phyloP scores from a whole-genome alignment of 345 rosid species.

The Stellera chamaejasme region DNA sequence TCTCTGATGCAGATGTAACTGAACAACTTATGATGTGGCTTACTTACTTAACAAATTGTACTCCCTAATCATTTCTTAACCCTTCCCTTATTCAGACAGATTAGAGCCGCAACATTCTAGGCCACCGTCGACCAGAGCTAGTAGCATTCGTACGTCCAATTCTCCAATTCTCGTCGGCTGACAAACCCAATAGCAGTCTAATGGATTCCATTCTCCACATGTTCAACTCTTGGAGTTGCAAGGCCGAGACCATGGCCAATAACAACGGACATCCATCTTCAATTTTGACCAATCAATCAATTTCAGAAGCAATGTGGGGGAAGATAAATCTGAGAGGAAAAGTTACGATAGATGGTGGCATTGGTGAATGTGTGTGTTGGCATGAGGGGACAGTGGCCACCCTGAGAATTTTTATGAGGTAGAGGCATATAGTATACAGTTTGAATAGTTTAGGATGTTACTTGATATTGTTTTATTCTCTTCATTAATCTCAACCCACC shows the following conservation, averaged over 20 bases:
- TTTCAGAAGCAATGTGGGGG: constrained; percentile 48
- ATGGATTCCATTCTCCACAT: constrained; percentile 40
- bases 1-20: no score
- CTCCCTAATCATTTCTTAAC: no score
- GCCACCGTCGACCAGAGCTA: constrained; percentile 23
- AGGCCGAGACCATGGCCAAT: constrained; percentile 44
- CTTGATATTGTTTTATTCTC: no score
- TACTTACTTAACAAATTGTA: no score
- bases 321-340: constrained; percentile 51
- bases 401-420: no score
- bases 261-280: constrained; percentile 37
- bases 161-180: constrained; percentile 29
- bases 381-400: no score
- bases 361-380: no score
- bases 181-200: constrained; percentile 29
- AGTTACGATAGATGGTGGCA: constrained; percentile 48
- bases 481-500: no score
- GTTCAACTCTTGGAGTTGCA: constrained; percentile 41
- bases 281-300: constrained; percentile 13
- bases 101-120: constrained; percentile 44
- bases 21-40: no score
- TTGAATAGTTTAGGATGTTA: no score
- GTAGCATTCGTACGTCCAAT: constrained; percentile 41
- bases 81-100: no score
- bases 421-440: no score